Conservation (phyloP, 2,329 filamentous ascomycete species). For the Corynespora cassiicola region DNA sequence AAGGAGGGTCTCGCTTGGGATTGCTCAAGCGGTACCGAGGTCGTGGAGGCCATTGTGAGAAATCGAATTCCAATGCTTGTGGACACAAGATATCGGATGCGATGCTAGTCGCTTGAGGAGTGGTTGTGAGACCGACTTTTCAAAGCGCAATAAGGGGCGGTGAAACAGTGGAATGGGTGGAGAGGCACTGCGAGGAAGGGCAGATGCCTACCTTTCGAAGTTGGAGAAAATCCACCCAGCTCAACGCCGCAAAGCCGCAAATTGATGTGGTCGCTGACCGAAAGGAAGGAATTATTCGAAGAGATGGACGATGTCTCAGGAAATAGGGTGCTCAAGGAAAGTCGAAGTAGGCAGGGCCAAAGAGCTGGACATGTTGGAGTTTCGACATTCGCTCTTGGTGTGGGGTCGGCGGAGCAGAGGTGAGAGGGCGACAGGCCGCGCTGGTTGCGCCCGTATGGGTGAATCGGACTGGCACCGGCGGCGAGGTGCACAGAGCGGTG, state of each 20-base stretch:
- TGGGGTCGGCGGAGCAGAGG: conserved; percentile 11
- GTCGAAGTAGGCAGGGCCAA: conserved; percentile 53
- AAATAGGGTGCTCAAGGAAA: conserved; percentile 61
- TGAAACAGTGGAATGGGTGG: neutral
- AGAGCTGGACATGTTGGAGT: conserved; percentile 58
- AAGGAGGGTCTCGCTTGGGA: conserved; percentile 68
- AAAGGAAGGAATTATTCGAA: conserved; percentile 39
- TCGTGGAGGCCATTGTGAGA: conserved; percentile 38
- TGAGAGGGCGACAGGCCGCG: conserved; percentile 2
- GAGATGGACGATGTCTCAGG: conserved; percentile 42
- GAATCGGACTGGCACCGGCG: conserved; percentile 15
- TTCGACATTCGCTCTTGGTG: conserved; percentile 49
- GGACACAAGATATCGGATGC: conserved; percentile 1
- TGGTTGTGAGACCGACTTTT: conserved; percentile 1
- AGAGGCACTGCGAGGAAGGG: conserved; percentile 8
- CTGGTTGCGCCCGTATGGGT: conserved; percentile 18
- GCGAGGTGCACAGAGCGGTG: conserved; percentile 12
- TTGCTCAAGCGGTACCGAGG: conserved; percentile 35
- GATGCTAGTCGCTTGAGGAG: conserved; percentile 1
- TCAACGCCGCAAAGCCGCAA: conserved; percentile 29
- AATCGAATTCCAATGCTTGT: conserved; percentile 15
- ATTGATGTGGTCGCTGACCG: conserved; percentile 24
- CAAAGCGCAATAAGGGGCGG: conserved; percentile 2
- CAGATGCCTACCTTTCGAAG: conserved; percentile 7
- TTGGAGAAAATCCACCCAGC: conserved; percentile 26